Base-by-base conservation (phyloP, 768 basidiomycete genomes). In the Hericium rajendrae region DNA sequence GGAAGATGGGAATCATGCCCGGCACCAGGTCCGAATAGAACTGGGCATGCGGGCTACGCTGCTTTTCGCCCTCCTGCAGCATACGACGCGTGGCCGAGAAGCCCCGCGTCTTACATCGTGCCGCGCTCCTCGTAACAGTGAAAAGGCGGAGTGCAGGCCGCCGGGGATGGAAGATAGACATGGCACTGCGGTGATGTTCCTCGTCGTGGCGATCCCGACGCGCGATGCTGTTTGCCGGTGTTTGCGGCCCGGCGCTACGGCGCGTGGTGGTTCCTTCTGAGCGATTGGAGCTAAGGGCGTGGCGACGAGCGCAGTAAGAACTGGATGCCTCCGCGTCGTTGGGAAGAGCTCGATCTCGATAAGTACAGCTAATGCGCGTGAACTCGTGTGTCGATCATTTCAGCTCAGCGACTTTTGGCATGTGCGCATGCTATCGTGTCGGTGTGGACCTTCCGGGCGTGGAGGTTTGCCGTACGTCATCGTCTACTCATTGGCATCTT, bases 1-100 rank as follows among this genome's bases (percentile, higher is more conserved):
- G 72, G 53, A 84, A 82, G 54, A 92, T 73, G 9, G 89, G 90
- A 51, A 91, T 71, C 87, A 91, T 91, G 37, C 80, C 81, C 26
- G 90, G 90, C 40, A 86, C 70, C 51, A 84, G 76, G 54, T 82
- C 77, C 48, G 81, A 73, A 69, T 92, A 92, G 77, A 85, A 83
- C 62, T 76, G 72, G 6, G 78, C 79, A 68, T 91, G 86, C 11
- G 75, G 71, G 32, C 78, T 82, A 56, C 68, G 73, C 5, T 63
- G 62, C 48, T 66, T 66, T 46, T 46, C 20, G 43, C n/a, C 43
- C 10, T 46, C 43, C 43, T 46, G n/a, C n/a, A n/a, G 43, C 43
- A 20, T 15, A 46, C 43, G 43, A 15, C n/a, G n/a, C n/a, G n/a
- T 46, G 43, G 43, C n/a, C n/a, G 43, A 46, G 20, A 46, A 46